phyloP scores from a whole-genome alignment of 306 rosid species.

The Vigna hirtella region DNA sequence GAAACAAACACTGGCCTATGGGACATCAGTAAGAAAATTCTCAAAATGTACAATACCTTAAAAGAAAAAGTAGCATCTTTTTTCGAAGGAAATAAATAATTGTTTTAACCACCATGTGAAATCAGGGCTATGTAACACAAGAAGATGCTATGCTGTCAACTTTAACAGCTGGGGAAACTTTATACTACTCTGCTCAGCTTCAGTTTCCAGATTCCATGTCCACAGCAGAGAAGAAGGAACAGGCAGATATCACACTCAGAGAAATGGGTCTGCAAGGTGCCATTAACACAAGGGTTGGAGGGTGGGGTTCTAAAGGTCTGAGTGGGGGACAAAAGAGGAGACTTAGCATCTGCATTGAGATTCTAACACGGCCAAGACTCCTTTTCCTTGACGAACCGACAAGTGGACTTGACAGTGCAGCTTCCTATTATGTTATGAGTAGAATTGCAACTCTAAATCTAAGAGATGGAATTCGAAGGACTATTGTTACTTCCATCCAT shows the following conservation, averaged over 20 bases:
- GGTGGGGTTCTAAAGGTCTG: conserved; percentile 60
- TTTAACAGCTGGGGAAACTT: conserved; percentile 61
- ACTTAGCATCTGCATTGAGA: conserved; percentile 78
- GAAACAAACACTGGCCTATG: conserved; percentile 63
- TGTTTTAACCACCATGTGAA: conserved; percentile 4
- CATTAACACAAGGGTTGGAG: conserved; percentile 70
- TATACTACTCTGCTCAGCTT: conserved; percentile 69
- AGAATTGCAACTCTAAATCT: conserved; percentile 53
- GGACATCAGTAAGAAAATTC: conserved; percentile 63
- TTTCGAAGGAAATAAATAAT: background rate
- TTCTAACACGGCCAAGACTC: conserved; percentile 65
- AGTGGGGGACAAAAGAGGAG: conserved; percentile 79
- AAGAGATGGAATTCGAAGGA: conserved; percentile 53
- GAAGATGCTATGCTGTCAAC: conserved; percentile 67
- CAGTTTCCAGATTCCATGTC: conserved; percentile 71
- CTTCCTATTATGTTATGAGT: conserved; percentile 74
- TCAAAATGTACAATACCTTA: conserved; percentile 1
- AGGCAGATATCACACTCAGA: conserved; percentile 57
- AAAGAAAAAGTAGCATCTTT: background rate
- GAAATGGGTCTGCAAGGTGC: conserved; percentile 75
- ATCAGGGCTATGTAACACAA: conserved; percentile 74
- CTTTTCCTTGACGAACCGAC: conserved; percentile 88
- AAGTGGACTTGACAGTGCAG: conserved; percentile 81
- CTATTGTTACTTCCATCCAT: conserved; percentile 69
- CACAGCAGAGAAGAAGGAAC: conserved; percentile 61